Evolutionary conservation across 805 yeast species (phyloP).

Genomic region (Zygotorulaspora danielsina): DNA sequence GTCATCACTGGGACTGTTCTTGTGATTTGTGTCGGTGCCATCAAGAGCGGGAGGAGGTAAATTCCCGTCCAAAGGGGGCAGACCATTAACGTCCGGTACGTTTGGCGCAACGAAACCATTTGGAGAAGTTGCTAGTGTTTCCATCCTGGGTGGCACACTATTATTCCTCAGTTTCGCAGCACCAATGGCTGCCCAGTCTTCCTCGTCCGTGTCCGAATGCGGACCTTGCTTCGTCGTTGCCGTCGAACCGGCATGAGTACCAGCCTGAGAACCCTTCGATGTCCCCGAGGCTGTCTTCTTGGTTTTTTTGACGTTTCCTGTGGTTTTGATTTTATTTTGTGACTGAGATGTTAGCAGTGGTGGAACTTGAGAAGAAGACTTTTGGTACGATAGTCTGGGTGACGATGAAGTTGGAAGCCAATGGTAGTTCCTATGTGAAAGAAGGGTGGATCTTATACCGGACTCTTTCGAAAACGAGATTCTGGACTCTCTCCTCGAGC

Average conservation of each 20-base stretch:
- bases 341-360: constrained; percentile 5
- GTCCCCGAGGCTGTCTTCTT: constrained; percentile 13
- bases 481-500: constrained; percentile 36
- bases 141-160: constrained; percentile 16
- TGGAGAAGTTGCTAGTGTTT: constrained; percentile 18
- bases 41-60: constrained; percentile 13
- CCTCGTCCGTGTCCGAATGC: constrained; percentile 85
- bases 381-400: constrained; percentile 11
- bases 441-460: constrained; percentile 29
- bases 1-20: constrained; percentile 18
- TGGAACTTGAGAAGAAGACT: constrained; percentile 7
- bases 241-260: not conserved
- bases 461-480: constrained; percentile 37
- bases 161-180: constrained; percentile 56
- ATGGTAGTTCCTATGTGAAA: constrained; percentile 18
- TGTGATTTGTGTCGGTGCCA: constrained; percentile 1
- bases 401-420: constrained; percentile 16
- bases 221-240: constrained; percentile 4
- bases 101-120: constrained; percentile 17
- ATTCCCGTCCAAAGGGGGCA: constrained; percentile 10
- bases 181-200: constrained; percentile 92
- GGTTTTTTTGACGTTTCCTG: not conserved
- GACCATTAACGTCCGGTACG: constrained; percentile 8
- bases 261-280: constrained; percentile 25
- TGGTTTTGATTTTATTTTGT: constrained; percentile 14